Base-by-base conservation (phyloP, 257 asterid genomes). In the Scutellaria minor region DNA sequence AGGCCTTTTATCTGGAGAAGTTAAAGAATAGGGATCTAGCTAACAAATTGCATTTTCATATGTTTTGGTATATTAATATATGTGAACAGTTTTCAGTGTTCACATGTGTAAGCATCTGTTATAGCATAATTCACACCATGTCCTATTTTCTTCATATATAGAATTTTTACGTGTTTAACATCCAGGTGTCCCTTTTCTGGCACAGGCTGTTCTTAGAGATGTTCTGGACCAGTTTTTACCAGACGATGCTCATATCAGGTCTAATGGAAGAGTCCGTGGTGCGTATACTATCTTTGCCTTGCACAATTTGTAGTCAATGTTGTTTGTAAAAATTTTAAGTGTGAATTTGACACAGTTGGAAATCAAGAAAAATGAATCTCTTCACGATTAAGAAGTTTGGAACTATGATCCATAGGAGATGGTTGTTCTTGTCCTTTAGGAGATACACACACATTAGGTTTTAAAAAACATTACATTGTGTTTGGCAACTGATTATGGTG, bases 261-360 rank as follows among this genome's bases (percentile, higher is more conserved):
- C 90, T 69, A 94, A 68, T 37, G 99, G 99, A 79, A 94, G 99
- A 86, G 93, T 94, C 73, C 99, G 98, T 63, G 87, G 98, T 94
- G 77, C 61, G 96, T 83, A 46, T 68, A 44, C 7, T 81, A 58
- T n/a, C 48, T 53, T 76, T 71, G 47, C 62, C 51, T 31, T 24
- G 68, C 68, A 22, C 63, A 14, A 14, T 37, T 24, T 48, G 37
- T 39, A 14, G 22, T 41, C 18, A 56, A 40, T 52, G 55, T 37
- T 45, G 58, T 11, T 55, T 51, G 46, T 12, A 9, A 45, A 20
- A 41, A 8, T 24, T 55, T 15, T 22, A 35, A 15, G 54, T 31
- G 9, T 45, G 18, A 31, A 0, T 40, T 9, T 39, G 51, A 31
- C 46, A 64, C 12, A 73, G 22, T 71, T 65, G 10, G 41, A 41